phyloP scores from a whole-genome alignment of 2,329 filamentous ascomycete species.

The Alternaria infectoria region DNA sequence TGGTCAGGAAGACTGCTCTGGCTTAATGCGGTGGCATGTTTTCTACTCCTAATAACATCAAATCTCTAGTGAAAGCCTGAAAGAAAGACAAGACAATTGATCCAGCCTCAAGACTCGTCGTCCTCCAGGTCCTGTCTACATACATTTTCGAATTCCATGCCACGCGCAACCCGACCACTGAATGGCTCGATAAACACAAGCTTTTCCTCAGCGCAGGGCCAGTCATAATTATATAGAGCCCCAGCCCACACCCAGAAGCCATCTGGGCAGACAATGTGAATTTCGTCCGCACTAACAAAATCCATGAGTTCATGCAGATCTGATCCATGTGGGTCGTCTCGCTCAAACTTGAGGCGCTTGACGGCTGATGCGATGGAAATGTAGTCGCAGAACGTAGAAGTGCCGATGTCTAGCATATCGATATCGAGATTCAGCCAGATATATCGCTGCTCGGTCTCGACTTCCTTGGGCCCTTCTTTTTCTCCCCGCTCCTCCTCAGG shows the following conservation, averaged over 20 bases:
- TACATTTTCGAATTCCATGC: constrained; percentile 11
- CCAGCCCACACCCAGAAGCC: constrained; percentile 8
- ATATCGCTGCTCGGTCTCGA: constrained; percentile 9
- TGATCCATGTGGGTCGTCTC: neutral
- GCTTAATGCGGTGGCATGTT: neutral
- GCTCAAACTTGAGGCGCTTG: constrained; percentile 9
- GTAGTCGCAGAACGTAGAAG: neutral
- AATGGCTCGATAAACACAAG: constrained; percentile 7
- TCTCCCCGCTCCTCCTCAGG: neutral
- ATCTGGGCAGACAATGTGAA: constrained; percentile 8
- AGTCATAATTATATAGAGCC: neutral
- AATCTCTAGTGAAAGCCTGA: rapidly evolving
- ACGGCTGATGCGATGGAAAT: constrained; percentile 1
- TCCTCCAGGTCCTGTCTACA: neutral
- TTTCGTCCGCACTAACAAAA: constrained; percentile 4
- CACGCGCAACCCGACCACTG: constrained; percentile 11
- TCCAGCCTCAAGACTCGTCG: neutral
- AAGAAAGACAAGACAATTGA: neutral
- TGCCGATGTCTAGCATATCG: constrained; percentile 7
- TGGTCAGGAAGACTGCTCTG: constrained; percentile 4
- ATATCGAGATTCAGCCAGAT: constrained; percentile 12
- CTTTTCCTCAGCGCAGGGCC: constrained; percentile 8
- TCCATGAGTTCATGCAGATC: neutral
- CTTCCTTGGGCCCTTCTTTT: too few species aligned
- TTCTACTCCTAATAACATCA: rapidly evolving